Evolutionary conservation across 768 basidiomycete genomes (phyloP), one percentile per base, ranked within the genome.

Genomic region (Rhizopogon roseolus): DNA sequence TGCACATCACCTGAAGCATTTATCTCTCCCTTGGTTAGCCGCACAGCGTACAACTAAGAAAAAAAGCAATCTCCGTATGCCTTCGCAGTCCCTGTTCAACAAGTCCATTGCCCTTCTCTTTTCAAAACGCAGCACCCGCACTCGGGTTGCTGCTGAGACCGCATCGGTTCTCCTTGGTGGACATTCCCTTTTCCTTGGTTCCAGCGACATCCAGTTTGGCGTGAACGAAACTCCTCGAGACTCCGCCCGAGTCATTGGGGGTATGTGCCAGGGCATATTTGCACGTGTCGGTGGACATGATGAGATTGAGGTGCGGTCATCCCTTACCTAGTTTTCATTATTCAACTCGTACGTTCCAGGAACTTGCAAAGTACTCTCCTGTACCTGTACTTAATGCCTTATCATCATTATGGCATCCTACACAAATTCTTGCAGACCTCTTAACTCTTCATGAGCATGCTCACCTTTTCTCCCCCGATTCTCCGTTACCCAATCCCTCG

Each of bases 311-410:
- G 94, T 91, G 51, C 41, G 80, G 67, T 3, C 27, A 17, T 43
- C 22, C 9, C 5, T 36, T n/a, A 17, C n/a, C n/a, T 52, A 53
- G 36, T 22, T 42, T 41, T 29, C 17, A 42, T 37, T 36, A 48
- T 48, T 22, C 22, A 36, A 22, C 41, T 14, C 50, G 49, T 29
- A 28, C 27, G 25, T 11, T n/a, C 27, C 64, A 97, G 95, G 91
- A 92, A 76, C 77, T 99, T 22, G 94, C 92, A 9, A 78, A 86
- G 68, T 76, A 95, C 73, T 95, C 94, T 0, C 85, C 88, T 1
- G 93, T 97, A 3, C 97, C 97, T 2, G 93, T 99, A 16, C 78
- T 98, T 66, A 99, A 98, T 67, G 97, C 97, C 5, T 85, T 99
- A 17, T 97, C 93, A 2, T 89, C 88, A 16, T 81, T 94, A 41